Conservation (phyloP, 768 basidiomycete genomes). For the Boletellus ananiceps region DNA sequence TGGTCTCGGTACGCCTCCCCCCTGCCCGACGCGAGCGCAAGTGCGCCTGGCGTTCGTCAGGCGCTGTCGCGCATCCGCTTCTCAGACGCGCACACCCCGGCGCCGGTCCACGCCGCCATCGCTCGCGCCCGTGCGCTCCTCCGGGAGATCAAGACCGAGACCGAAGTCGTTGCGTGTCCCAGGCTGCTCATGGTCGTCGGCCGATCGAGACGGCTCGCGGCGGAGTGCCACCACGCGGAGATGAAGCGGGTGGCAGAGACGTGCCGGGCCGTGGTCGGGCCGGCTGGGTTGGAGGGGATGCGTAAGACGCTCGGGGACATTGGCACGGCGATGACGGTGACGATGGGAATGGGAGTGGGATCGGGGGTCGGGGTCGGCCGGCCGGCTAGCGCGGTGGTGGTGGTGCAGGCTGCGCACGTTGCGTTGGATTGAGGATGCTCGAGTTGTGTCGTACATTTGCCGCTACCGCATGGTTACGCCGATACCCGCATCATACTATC, state of each 20-base stretch:
- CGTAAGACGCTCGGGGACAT: conserved; percentile 85
- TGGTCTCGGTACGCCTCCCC: conserved; percentile 61
- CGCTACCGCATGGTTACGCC: too few species aligned
- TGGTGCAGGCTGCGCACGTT: conserved; percentile 57
- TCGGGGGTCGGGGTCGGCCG: conserved; percentile 21
- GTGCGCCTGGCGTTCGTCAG: conserved; percentile 11
- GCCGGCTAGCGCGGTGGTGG: conserved; percentile 51
- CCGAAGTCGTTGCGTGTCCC: conserved; percentile 24
- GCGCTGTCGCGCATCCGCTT: conserved; percentile 63
- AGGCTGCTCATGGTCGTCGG: conserved; percentile 62
- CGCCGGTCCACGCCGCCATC: conserved; percentile 56
- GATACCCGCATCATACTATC: too few species aligned
- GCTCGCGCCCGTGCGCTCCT: conserved; percentile 34
- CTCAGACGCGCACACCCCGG: conserved; percentile 46
- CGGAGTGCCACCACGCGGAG: conserved; percentile 70
- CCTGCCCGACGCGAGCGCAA: not conserved
- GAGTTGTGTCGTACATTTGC: too few species aligned
- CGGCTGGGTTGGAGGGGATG: conserved; percentile 34
- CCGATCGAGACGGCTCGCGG: conserved; percentile 67
- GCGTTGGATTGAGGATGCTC: not conserved
- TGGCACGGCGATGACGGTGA: conserved; percentile 70
- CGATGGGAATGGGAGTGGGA: conserved; percentile 12
- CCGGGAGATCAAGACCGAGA: too few species aligned
- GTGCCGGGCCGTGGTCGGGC: conserved; percentile 2
- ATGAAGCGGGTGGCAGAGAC: conserved; percentile 58